phyloP scores from a whole-genome alignment of 2,329 filamentous ascomycete genomes.

The Rosellinia necatrix region DNA sequence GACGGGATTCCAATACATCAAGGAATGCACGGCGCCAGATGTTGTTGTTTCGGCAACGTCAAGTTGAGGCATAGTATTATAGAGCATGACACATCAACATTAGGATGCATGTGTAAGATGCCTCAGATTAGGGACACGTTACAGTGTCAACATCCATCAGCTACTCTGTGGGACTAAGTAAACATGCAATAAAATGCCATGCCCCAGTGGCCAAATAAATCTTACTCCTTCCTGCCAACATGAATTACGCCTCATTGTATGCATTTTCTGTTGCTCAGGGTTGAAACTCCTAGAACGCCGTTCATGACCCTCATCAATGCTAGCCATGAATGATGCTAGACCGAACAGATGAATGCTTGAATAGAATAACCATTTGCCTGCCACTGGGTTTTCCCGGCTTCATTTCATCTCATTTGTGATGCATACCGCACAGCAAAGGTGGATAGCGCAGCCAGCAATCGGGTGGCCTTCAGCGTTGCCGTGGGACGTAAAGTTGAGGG shows the following conservation, averaged over 20 bases:
- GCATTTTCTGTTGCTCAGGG: constrained; percentile 21
- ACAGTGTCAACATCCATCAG: constrained; percentile 5
- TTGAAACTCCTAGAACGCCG: constrained; percentile 22
- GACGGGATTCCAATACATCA: constrained; percentile 30
- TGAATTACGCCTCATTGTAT: constrained; percentile 24
- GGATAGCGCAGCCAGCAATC: background rate
- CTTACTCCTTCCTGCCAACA: constrained; percentile 23
- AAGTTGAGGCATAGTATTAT: background rate
- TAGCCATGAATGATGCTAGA: constrained; percentile 24
- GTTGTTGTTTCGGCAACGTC: constrained; percentile 22
- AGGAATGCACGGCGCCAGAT: constrained; percentile 34
- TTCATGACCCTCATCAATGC: constrained; percentile 26
- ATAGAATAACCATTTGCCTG: constrained; percentile 11
- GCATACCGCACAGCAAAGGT: background rate
- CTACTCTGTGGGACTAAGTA: constrained; percentile 7
- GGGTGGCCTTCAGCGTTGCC: background rate
- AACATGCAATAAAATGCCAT: constrained; percentile 12
- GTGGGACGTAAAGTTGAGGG: background rate
- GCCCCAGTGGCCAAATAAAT: background rate
- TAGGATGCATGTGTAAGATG: background rate
- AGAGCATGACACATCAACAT: no score
- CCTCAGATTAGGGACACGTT: background rate
- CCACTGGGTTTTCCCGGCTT: background rate
- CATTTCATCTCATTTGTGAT: constrained; percentile 4
- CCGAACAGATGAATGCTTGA: constrained; percentile 22